A percentile compares a stretch with the other conserved stretches of the same genome.
phyloP scores from a whole-genome alignment of 768 basidiomycete genomes.

The Solioccasus polychromus region DNA sequence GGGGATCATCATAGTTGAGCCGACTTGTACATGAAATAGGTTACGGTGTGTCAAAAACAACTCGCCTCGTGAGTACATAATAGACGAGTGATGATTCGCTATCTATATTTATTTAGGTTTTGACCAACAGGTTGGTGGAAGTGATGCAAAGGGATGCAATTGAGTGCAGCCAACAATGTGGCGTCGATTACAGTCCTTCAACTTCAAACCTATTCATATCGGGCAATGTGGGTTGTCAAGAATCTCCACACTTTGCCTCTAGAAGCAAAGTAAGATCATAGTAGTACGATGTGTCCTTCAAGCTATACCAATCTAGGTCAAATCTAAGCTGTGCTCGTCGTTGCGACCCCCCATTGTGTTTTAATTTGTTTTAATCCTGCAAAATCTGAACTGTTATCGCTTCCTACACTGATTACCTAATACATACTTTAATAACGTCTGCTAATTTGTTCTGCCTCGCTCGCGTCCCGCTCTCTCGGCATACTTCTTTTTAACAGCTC shows the following conservation, averaged over 20 bases:
- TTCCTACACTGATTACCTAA: too few species aligned
- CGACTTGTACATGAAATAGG: conserved; percentile 1
- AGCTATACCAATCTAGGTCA: too few species aligned
- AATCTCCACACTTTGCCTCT: neutral
- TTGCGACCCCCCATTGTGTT: too few species aligned
- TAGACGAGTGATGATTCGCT: conserved; percentile 6
- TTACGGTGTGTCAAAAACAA: neutral
- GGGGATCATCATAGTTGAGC: conserved; percentile 9
- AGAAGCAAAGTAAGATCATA: neutral
- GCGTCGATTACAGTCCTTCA: conserved; percentile 1
- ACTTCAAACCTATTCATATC: neutral
- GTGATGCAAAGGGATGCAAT: too few species aligned
- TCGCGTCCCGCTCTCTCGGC: too few species aligned
- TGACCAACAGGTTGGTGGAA: neutral
- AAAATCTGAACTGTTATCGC: too few species aligned
- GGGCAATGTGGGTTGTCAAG: neutral
- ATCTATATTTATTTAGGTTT: conserved; percentile 6
- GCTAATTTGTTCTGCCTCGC: too few species aligned
- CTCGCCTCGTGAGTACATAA: conserved; percentile 14
- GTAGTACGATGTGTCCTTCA: too few species aligned
- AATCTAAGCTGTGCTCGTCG: neutral
- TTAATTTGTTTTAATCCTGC: too few species aligned
- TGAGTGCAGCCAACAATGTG: conserved; percentile 7
- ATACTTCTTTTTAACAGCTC: too few species aligned
- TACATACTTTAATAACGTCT: too few species aligned